Evolutionary conservation across 257 asterid genomes (phyloP).

Genomic region (Solanum gracilifrons): DNA sequence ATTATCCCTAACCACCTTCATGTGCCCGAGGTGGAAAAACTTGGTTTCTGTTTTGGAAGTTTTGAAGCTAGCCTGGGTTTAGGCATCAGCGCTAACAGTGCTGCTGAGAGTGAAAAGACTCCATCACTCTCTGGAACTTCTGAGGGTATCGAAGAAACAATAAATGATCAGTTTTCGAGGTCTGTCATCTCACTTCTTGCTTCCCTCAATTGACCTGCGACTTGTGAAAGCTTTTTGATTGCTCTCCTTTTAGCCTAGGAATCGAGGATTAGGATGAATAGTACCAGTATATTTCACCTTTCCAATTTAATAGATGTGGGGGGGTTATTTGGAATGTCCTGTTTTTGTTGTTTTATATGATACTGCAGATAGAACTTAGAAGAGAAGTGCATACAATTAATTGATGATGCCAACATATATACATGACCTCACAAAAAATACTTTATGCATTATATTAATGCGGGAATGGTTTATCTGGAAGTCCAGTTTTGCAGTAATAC

Average conservation of each 20-base stretch:
- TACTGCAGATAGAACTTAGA: not conserved
- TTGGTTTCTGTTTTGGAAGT: constrained; percentile 90
- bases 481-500: not conserved
- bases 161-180: constrained; percentile 53
- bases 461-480: not conserved
- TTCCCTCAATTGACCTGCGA: not conserved
- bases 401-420: not conserved
- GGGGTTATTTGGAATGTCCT: not conserved
- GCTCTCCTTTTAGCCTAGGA: not conserved
- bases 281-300: not conserved
- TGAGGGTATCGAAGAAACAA: constrained; percentile 48
- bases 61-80: constrained; percentile 62
- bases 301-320: not conserved
- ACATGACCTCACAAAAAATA: not conserved
- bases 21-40: constrained; percentile 72
- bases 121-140: constrained; percentile 35
- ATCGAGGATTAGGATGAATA: not conserved
- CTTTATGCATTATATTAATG: not conserved
- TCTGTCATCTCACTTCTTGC: constrained; percentile 17
- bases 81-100: constrained; percentile 28
- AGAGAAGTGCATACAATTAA: not conserved
- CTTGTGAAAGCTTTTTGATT: not conserved
- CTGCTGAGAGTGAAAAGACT: constrained; percentile 30
- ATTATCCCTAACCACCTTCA: constrained; percentile 77
- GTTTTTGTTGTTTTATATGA: not conserved